Conservation (phyloP, 2,329 filamentous ascomycete species). For the Calycina herbarum region DNA sequence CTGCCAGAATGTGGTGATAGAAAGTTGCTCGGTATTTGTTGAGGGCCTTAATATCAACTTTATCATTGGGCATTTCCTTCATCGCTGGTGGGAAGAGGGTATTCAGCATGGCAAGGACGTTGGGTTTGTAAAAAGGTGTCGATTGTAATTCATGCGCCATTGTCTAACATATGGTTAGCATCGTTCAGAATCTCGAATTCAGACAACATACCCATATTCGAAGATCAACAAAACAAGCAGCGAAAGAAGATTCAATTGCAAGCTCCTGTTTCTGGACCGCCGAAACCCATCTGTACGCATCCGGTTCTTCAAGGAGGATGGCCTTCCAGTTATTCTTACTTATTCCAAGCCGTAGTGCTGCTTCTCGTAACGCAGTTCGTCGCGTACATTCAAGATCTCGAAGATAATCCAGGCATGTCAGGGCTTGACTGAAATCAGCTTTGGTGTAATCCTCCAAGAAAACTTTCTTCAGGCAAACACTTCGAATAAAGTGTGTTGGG, state of each 20-base stretch:
- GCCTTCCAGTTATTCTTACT: conserved; percentile 28
- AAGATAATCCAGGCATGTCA: conserved; percentile 33
- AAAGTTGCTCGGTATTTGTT: conserved; percentile 29
- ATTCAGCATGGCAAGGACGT: conserved; percentile 35
- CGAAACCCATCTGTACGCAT: conserved; percentile 30
- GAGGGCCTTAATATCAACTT: conserved; percentile 22
- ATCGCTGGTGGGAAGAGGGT: conserved; percentile 34
- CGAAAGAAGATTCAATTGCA: conserved; percentile 27
- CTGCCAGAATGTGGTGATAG: conserved; percentile 26
- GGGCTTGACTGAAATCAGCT: conserved; percentile 27
- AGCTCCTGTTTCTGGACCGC: conserved; percentile 27
- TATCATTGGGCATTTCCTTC: conserved; percentile 28
- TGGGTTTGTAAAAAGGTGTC: conserved; percentile 25
- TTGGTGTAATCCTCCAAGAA: conserved; percentile 26
- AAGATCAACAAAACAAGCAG: conserved; percentile 28
- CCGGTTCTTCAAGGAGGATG: conserved; percentile 22
- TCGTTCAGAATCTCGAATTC: neutral
- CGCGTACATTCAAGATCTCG: conserved; percentile 31
- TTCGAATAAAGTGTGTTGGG: conserved; percentile 21
- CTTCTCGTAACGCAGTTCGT: conserved; percentile 23
- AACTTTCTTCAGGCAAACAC: conserved; percentile 24
- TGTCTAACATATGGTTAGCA: conserved; percentile 23
- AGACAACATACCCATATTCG: conserved; percentile 33
- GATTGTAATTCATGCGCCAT: conserved; percentile 31
- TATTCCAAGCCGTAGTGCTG: conserved; percentile 27